Evolutionary conservation across 768 basidiomycete species (phyloP), one percentile per base, ranked within the genome.

Genomic region (Tricholoma flavovirens): DNA sequence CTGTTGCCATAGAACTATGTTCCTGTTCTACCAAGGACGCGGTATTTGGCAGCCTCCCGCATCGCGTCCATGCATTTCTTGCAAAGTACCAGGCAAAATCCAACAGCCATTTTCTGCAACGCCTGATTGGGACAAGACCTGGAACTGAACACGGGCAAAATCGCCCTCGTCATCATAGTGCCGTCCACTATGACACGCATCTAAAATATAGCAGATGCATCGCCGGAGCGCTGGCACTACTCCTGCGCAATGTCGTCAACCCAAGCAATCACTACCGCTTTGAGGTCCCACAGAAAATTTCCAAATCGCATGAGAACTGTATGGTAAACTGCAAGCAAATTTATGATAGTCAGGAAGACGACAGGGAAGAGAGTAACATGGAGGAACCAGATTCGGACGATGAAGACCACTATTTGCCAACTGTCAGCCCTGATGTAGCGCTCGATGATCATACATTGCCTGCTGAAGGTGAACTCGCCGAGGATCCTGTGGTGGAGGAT

Each of bases 121-220:
- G 56, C 1, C 48, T 60, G 10, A 52, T 62, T 14, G 54, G 61
- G 4, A 53, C 49, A 14, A 54, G 56, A 46, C 61, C 61, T 8
- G 40, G 36, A 2, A 9, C 40, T 15, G 61, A 62, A 40, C 56
- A 60, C 40, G 21, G 49, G 4, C 11, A 22, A 3, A 58, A 29
- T 15, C 24, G 43, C 26, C 6, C 36, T 8, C 5, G 53, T 3
- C 54, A 54, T 43, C 61, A 60, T 48, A 17, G 7, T 1, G 33
- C 42, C 21, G 57, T 62, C 17, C 6, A n/a, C 11, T 55, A 55
- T 55, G 45, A 49, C 3, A n/a, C 54, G n/a, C 54, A 55, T 49
- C 4, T 9, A 17, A 55, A 49, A 38, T 55, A 49, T n/a, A n/a
- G 22, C n/a, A 10, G 45, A 24, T 10, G 21, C 54, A 21, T 55